phyloP scores from a whole-genome alignment of 2,329 filamentous ascomycete species.

The Aspergillus texensis region DNA sequence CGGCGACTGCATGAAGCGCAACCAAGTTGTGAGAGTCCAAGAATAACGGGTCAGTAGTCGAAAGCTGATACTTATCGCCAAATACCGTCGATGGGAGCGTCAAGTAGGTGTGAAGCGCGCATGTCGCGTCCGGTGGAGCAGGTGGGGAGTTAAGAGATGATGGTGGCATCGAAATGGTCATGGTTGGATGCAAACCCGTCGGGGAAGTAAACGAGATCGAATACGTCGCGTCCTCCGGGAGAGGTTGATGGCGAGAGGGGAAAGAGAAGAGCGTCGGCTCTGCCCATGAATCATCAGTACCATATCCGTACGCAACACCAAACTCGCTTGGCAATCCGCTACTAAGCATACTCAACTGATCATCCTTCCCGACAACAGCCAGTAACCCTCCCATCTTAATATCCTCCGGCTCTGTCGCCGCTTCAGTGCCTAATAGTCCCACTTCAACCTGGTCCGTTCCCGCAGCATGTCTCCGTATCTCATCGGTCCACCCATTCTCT shows the following conservation, averaged over 20 bases:
- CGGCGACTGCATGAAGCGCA: constrained; percentile 67
- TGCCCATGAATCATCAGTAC: constrained; percentile 25
- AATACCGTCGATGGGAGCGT: constrained; percentile 82
- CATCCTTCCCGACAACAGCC: constrained; percentile 74
- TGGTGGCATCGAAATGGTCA: constrained; percentile 67
- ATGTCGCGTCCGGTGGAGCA: constrained; percentile 55
- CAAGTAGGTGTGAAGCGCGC: constrained; percentile 76
- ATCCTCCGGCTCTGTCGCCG: constrained; percentile 65
- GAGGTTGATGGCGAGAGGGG: constrained; percentile 72
- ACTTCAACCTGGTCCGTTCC: constrained; percentile 69
- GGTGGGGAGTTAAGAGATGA: constrained; percentile 52
- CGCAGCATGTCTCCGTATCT: constrained; percentile 34
- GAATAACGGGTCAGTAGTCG: constrained; percentile 63
- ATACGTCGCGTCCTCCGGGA: constrained; percentile 57
- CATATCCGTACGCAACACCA: background rate
- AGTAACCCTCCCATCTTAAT: constrained; percentile 77
- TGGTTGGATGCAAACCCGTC: constrained; percentile 79
- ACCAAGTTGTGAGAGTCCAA: constrained; percentile 77
- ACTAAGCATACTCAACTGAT: constrained; percentile 59
- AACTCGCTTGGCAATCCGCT: background rate
- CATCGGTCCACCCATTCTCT: constrained; percentile 50
- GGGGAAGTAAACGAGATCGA: constrained; percentile 67
- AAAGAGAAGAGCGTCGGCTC: constrained; percentile 82
- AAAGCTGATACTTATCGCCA: constrained; percentile 83
- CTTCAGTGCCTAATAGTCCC: constrained; percentile 72